Conservation (phyloP, 2,329 filamentous ascomycete species). For the Colletotrichum limetticola region DNA sequence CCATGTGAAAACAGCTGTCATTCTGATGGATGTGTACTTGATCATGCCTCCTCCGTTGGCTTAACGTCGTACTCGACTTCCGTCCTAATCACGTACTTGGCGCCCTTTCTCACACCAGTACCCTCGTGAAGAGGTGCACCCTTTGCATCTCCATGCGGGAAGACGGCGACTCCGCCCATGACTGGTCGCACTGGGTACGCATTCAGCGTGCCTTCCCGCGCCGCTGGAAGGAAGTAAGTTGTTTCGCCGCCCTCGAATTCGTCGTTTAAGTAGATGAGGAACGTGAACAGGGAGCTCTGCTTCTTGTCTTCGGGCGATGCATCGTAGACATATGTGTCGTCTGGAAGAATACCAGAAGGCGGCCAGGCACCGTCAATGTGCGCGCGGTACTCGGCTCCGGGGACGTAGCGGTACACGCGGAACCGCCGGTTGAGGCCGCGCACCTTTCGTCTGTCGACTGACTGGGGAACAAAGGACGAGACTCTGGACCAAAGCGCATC, state of each 20-base stretch:
- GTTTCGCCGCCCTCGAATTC: constrained; percentile 79
- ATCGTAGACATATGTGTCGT: constrained; percentile 74
- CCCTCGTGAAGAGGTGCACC: constrained; percentile 76
- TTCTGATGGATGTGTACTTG: background rate
- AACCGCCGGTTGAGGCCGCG: constrained; percentile 76
- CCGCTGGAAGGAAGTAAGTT: constrained; percentile 75
- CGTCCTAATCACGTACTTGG: constrained; percentile 76
- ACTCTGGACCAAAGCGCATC: constrained; percentile 72
- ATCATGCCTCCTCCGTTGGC: constrained; percentile 27
- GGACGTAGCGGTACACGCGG: constrained; percentile 78
- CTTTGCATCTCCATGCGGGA: constrained; percentile 75
- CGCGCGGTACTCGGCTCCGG: constrained; percentile 76
- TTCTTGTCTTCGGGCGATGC: constrained; percentile 66
- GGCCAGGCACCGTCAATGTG: constrained; percentile 81
- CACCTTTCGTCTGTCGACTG: constrained; percentile 65
- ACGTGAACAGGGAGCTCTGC: constrained; percentile 76
- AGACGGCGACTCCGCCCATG: constrained; percentile 75
- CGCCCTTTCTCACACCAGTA: constrained; percentile 74
- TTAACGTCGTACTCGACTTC: constrained; percentile 78
- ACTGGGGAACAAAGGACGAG: constrained; percentile 64
- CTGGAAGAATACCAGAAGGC: constrained; percentile 70
- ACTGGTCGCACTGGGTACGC: constrained; percentile 76
- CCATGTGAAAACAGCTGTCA: background rate
- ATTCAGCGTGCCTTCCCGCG: constrained; percentile 73
- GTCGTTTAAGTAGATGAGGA: constrained; percentile 76